These are phyloP conservation scores for Vitellaria paradoxa DNA, from an alignment of 179 eudicot genomes.

Conservation along the genomic window DNA sequence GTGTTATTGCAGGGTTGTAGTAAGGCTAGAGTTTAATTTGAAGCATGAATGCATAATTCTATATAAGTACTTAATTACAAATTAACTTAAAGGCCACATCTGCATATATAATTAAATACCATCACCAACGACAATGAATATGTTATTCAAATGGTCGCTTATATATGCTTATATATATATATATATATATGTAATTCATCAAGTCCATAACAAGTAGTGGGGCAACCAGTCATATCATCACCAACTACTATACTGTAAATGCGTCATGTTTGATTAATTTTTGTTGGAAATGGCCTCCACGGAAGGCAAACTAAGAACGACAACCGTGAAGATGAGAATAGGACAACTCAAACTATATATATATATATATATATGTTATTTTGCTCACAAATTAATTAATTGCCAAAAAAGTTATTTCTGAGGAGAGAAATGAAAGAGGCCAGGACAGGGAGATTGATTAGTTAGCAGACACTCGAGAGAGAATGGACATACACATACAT, in stretches of 20 bases:
- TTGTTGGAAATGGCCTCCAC: not conserved
- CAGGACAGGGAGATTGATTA: not conserved
- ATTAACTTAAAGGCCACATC: too few relatives aligned
- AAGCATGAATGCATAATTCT: too few relatives aligned
- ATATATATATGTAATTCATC: too few relatives aligned
- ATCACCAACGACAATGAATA: too few relatives aligned
- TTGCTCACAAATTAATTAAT: not conserved
- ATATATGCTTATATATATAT: too few relatives aligned
- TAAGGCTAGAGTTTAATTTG: too few relatives aligned
- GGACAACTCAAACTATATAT: constrained; percentile 11
- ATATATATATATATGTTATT: not conserved
- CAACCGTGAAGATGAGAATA: constrained; percentile 4
- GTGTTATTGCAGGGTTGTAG: too few relatives aligned
- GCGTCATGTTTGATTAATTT: not conserved
- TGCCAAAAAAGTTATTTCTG: not conserved
- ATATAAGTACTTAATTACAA: too few relatives aligned
- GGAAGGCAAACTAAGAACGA: constrained; percentile 4
- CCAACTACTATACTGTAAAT: constrained; percentile 10
- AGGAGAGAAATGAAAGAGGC: not conserved
- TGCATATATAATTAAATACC: too few relatives aligned
- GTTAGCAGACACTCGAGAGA: not conserved
- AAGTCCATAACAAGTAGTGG: too few relatives aligned
- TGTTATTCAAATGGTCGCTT: too few relatives aligned
- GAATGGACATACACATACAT: not conserved
- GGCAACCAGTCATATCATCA: not conserved